Evolutionary conservation across 441 rosid species (phyloP).

Genomic region (Syzygium syzygioides): DNA sequence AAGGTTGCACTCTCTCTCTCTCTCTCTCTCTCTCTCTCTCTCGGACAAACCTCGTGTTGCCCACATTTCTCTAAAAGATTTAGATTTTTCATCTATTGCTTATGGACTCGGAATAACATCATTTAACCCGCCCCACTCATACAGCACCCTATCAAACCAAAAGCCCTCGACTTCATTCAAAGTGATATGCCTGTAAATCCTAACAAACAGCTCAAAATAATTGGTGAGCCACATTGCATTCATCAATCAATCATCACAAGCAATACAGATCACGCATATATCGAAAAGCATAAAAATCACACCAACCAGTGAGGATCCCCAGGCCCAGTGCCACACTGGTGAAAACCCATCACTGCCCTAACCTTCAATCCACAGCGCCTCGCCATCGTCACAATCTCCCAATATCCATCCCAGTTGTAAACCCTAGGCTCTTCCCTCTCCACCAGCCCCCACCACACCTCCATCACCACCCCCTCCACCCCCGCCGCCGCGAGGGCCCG

Average conservation of each 20-base stretch:
- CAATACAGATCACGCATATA: background rate
- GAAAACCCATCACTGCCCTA: slow-evolving; percentile 35
- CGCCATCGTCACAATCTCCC: slow-evolving; percentile 34
- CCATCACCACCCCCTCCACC: slow-evolving; percentile 81
- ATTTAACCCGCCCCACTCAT: background rate
- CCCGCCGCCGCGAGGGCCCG: slow-evolving; percentile 33
- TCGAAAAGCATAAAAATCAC: background rate
- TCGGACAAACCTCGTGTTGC: background rate
- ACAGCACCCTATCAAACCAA: background rate
- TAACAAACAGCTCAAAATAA: background rate
- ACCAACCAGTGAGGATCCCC: slow-evolving; percentile 29
- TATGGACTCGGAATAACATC: background rate
- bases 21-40: background rate
- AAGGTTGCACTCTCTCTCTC: too few species aligned
- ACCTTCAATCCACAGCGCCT: slow-evolving; percentile 36
- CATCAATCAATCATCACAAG: background rate
- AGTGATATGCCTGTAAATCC: background rate
- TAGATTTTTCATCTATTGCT: background rate
- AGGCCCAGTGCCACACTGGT: slow-evolving; percentile 31
- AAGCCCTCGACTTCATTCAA: background rate
- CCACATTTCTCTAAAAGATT: background rate
- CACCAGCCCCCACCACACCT: slow-evolving; percentile 99
- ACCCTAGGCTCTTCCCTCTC: slow-evolving; percentile 76
- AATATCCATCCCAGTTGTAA: slow-evolving; percentile 60
- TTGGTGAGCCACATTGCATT: background rate